phyloP scores from a whole-genome alignment of 345 rosid genomes.

The Gossypium stocksii region DNA sequence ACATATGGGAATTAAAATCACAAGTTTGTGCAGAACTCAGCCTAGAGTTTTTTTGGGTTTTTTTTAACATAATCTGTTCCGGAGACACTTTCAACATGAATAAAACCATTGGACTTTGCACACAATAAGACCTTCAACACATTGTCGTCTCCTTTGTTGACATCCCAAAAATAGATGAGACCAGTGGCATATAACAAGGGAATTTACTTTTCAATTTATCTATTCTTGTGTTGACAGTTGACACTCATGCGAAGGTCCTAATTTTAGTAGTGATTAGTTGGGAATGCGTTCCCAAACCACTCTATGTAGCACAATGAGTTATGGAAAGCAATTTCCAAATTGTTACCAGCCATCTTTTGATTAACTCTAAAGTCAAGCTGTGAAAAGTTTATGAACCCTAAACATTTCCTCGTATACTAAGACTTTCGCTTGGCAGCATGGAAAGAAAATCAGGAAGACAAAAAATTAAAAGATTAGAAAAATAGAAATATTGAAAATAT shows the following conservation, averaged over 20 bases:
- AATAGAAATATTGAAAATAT: too few species aligned
- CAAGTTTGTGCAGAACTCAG: neutral
- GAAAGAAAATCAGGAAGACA: too few species aligned
- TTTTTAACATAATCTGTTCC: neutral
- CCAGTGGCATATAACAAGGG: neutral
- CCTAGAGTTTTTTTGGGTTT: neutral
- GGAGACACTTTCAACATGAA: neutral
- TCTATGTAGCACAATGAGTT: neutral
- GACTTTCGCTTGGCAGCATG: too few species aligned
- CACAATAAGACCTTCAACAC: neutral
- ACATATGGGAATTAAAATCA: neutral
- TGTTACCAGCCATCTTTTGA: neutral
- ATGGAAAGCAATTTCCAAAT: neutral
- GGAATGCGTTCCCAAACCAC: neutral
- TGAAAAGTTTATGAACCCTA: neutral
- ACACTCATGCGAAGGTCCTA: neutral
- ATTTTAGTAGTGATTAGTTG: neutral
- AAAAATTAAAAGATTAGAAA: too few species aligned
- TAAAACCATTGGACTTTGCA: neutral
- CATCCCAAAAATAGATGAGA: neutral
- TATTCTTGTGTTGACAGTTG: neutral
- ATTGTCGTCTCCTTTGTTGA: neutral
- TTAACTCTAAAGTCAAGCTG: neutral
- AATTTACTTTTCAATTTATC: neutral
- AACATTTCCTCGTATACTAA: neutral